phyloP scores from a whole-genome alignment of 441 rosid genomes.

The Adansonia gregorii region DNA sequence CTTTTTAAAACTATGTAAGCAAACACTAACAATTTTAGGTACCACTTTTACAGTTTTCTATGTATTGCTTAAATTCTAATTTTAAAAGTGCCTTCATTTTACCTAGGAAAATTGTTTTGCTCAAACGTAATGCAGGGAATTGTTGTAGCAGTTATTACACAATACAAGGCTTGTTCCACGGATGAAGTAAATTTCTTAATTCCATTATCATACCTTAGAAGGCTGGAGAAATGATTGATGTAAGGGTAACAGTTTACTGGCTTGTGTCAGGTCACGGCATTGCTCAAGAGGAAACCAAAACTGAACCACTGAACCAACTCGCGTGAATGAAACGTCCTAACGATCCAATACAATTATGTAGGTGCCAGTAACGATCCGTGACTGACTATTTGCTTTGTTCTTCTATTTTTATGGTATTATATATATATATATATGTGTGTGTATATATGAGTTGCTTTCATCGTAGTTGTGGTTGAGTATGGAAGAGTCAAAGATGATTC shows the following conservation, averaged over 20 bases:
- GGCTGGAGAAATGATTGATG: slow-evolving; percentile 2
- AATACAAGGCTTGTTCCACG: slow-evolving; percentile 89
- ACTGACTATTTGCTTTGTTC: not conserved
- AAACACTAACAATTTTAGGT: not conserved
- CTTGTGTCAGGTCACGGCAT: slow-evolving; percentile 72
- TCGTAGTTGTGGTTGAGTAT: slow-evolving; percentile 74
- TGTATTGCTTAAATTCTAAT: not conserved
- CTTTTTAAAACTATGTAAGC: too few species aligned
- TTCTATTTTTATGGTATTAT: not conserved
- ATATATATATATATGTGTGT: too few species aligned
- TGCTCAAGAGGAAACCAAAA: slow-evolving; percentile 90
- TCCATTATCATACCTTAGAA: slow-evolving; percentile 20
- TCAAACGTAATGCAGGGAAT: slow-evolving; percentile 62
- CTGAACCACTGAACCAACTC: slow-evolving; percentile 95
- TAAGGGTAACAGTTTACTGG: slow-evolving; percentile 21
- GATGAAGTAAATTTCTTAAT: slow-evolving; percentile 63
- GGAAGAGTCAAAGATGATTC: slow-evolving; percentile 58
- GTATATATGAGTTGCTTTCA: not conserved
- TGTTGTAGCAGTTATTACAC: slow-evolving; percentile 89
- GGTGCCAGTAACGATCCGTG: slow-evolving; percentile 39
- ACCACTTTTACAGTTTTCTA: not conserved
- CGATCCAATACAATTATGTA: slow-evolving; percentile 95
- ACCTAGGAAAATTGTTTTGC: slow-evolving; percentile 16
- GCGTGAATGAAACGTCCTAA: slow-evolving; percentile 89
- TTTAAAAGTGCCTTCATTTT: not conserved